Conservation (phyloP, 2,329 filamentous ascomycete species). For the Neonectria magnoliae region DNA sequence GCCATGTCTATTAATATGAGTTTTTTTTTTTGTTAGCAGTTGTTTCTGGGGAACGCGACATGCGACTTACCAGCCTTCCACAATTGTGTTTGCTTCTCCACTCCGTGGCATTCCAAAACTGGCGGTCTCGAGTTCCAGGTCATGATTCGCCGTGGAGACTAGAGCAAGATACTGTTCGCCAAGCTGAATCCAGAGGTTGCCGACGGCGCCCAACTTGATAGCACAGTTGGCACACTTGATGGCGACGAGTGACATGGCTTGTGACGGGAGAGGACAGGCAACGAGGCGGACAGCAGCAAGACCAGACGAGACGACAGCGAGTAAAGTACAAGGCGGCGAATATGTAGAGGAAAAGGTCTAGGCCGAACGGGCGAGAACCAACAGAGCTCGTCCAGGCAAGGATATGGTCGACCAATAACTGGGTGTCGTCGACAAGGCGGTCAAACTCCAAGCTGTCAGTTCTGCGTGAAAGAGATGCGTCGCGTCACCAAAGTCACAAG, state of each 20-base stretch:
- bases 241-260: conserved; percentile 48
- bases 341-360: neutral
- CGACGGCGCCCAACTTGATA: conserved; percentile 43
- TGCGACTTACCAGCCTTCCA: conserved; percentile 48
- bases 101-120: conserved; percentile 39
- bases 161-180: conserved; percentile 54
- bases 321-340: neutral
- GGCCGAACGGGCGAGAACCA: neutral
- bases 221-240: conserved; percentile 50
- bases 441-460: neutral
- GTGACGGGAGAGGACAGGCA: neutral
- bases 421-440: neutral
- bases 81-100: conserved; percentile 49
- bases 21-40: too few species aligned
- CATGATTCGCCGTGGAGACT: conserved; percentile 37
- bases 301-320: neutral
- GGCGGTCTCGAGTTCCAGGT: conserved; percentile 30
- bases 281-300: neutral
- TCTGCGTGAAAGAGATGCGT: conserved; percentile 10
- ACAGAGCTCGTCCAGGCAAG: conserved; percentile 5
- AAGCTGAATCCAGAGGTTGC: conserved; percentile 54
- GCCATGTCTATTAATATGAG: neutral
- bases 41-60: neutral
- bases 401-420: neutral
- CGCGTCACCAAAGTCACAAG: conserved; percentile 20